Evolutionary conservation across 352 stramenopile species (phyloP), one percentile per base, ranked within the genome.

Genomic region (Pythium brachiatum): DNA sequence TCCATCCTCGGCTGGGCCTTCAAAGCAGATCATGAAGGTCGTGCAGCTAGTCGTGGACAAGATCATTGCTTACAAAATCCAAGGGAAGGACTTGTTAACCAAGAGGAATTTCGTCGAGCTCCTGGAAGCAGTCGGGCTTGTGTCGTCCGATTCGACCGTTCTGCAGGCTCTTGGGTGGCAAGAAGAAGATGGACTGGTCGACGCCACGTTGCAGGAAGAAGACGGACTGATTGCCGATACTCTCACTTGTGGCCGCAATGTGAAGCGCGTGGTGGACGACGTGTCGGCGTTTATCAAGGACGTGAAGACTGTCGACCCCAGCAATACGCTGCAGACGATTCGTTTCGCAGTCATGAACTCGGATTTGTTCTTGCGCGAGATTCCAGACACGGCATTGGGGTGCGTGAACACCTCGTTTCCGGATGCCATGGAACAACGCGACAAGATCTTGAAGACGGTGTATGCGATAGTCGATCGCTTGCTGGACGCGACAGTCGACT

Each of bases 381-480:
- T 66, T 9, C 60, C 60, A 4, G 38, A 53, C n/a, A 44, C 50
- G 26, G 43, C 60, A 4, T 16, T 57, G 25, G 21, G 25, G 0
- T 66, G 60, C 36, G 55, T 52, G 34, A 36, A 46, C 29, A 15
- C 26, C 3, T 60, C 39, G 8, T 29, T 31, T 16, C 60, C 60
- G 3, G 50, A 66, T 1, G 50, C 47, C 11, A 56, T 60, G 29
- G 11, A 54, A 31, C 55, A n/a, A 12, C 81, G 78, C 0, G 77
- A 86, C 53, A 48, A 69, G 13, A 70, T 89, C 39, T 64, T 78
- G 16, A 85, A 83, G 44, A 83, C 74, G 1, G 61, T 88, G 15
- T 68, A 81, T 11, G 74, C 79, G 15, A 81, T 89, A 34, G 67
- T 89, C 6, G 78, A 89, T 36, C 70, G 81, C 47, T 60, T 89